These are phyloP conservation scores for Geotrichum siamense DNA, from an alignment of 1,139 yeast species.

Conservation along the genomic window DNA sequence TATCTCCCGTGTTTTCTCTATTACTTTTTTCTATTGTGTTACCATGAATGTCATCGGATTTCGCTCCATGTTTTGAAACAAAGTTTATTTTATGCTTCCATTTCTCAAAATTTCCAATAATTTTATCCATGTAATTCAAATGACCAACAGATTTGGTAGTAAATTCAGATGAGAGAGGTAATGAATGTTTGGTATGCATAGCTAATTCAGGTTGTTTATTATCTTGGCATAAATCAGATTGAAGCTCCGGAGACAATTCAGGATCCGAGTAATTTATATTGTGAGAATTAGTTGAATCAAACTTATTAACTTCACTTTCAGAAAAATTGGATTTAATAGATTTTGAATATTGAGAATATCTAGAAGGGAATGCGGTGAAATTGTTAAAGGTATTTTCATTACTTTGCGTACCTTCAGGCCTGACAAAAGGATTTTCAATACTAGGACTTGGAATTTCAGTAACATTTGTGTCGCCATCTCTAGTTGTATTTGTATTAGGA, in stretches of 20 bases:
- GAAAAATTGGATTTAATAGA: not conserved
- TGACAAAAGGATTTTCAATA: constrained; percentile 17
- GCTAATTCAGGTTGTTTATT: too few species aligned
- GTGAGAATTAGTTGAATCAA: not conserved
- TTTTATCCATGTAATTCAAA: too few species aligned
- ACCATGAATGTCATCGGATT: too few species aligned
- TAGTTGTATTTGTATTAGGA: not conserved
- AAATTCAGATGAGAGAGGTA: too few species aligned
- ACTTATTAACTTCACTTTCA: constrained; percentile 4
- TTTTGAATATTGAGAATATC: not conserved
- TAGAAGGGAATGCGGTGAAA: not conserved
- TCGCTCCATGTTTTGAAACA: too few species aligned
- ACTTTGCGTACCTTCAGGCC: constrained; percentile 11
- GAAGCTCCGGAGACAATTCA: constrained; percentile 1
- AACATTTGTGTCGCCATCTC: not conserved
- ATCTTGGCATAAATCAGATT: too few species aligned
- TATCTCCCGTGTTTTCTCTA: too few species aligned
- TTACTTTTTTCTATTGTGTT: too few species aligned
- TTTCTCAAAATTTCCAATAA: too few species aligned
- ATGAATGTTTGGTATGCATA: too few species aligned
- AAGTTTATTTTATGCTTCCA: too few species aligned
- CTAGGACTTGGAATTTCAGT: constrained; percentile 10
- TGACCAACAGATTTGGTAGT: too few species aligned
- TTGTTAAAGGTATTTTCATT: not conserved
- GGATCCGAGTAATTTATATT: not conserved